A percentile compares a stretch with the other conserved stretches of the same genome.
Evolutionary conservation across 2,329 filamentous ascomycete genomes (phyloP).

Genomic region (Pyricularia grisea): DNA sequence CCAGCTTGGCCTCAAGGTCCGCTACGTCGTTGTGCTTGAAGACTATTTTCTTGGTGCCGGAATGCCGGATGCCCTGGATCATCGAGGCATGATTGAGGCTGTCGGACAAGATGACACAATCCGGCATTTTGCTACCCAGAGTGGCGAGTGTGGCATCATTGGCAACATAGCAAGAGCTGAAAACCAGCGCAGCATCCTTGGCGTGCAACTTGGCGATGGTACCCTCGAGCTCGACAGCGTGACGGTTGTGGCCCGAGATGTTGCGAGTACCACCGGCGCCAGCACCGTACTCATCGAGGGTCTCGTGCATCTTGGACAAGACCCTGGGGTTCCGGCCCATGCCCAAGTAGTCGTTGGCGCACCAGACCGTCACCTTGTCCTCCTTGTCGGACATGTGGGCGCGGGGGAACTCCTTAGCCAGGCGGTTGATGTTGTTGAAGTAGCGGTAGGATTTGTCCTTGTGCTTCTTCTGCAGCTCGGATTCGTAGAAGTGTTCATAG

Average conservation of each 20-base stretch:
- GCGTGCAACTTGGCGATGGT: slow-evolving; percentile 81
- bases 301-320: slow-evolving; percentile 86
- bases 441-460: slow-evolving; percentile 99
- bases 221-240: slow-evolving; percentile 76
- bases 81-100: slow-evolving; percentile 97
- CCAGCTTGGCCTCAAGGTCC: slow-evolving; percentile 87
- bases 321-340: slow-evolving; percentile 92
- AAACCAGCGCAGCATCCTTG: slow-evolving; percentile 87
- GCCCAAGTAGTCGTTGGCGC: slow-evolving; percentile 96
- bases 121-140: slow-evolving; percentile 89
- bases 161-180: slow-evolving; percentile 96
- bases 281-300: slow-evolving; percentile 86
- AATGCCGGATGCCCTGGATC: slow-evolving; percentile 98
- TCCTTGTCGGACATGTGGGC: slow-evolving; percentile 80
- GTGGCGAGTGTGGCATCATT: slow-evolving; percentile 96
- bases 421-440: slow-evolving; percentile 99
- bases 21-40: slow-evolving; percentile 98
- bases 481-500: slow-evolving; percentile 82
- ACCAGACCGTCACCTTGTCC: slow-evolving; percentile 94
- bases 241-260: slow-evolving; percentile 95
- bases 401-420: slow-evolving; percentile 91
- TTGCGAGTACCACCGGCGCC: slow-evolving; percentile 94
- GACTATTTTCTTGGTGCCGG: slow-evolving; percentile 91
- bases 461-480: slow-evolving; percentile 95
- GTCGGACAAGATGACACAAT: slow-evolving; percentile 96